These are phyloP conservation scores for Tilletia indica DNA, from an alignment of 1,284 basidiomycete genomes.

Conservation along the genomic window DNA sequence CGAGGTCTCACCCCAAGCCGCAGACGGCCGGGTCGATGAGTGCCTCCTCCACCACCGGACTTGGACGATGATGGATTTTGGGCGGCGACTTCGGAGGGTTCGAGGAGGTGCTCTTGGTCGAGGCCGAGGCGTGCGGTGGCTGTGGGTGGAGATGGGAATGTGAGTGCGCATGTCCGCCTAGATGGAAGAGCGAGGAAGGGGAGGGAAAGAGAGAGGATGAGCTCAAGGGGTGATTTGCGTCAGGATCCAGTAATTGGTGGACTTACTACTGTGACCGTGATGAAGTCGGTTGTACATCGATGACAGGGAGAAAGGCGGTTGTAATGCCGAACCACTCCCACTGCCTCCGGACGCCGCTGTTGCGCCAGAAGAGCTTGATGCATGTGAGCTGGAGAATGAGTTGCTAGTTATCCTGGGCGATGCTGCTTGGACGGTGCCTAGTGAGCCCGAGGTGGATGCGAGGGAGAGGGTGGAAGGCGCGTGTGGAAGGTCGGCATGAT, in stretches of 20 bases:
- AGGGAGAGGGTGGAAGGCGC: slow-evolving; percentile 26
- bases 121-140: slow-evolving; percentile 5
- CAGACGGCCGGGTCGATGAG: slow-evolving; percentile 12
- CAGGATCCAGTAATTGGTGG: no score
- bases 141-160: slow-evolving; percentile 2
- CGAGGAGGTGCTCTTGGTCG: slow-evolving; percentile 21
- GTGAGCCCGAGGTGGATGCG: slow-evolving; percentile 29
- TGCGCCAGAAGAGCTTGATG: not conserved
- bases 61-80: not conserved
- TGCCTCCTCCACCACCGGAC: not conserved
- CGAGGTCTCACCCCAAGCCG: slow-evolving; percentile 19
- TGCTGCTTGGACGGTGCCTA: slow-evolving; percentile 13
- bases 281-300: slow-evolving; percentile 14
- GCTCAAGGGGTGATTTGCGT: not conserved
- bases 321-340: not conserved
- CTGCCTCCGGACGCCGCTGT: not conserved
- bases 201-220: not conserved
- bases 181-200: not conserved
- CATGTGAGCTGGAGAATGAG: not conserved
- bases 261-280: not conserved
- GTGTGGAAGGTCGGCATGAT: not conserved
- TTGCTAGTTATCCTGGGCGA: not conserved
- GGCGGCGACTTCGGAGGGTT: not conserved
- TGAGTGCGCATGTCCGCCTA: not conserved
- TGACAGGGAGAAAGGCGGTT: not conserved